phyloP scores from a whole-genome alignment of 108 stramenopile species.

The Nitzschia sp. region DNA sequence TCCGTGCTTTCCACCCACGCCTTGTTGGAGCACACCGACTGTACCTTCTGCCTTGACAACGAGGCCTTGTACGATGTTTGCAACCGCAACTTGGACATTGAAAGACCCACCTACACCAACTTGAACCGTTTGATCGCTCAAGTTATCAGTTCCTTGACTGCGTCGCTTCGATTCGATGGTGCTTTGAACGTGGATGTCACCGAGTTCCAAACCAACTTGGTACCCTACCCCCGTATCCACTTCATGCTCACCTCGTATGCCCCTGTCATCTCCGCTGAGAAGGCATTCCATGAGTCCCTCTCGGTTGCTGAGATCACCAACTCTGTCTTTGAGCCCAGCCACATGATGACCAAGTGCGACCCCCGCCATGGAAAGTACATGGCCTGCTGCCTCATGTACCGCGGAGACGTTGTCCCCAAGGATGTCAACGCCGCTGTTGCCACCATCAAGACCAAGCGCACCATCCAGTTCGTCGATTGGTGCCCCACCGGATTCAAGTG shows the following conservation, averaged over 20 bases:
- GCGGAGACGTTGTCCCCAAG: slow-evolving; percentile 95
- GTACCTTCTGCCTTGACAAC: slow-evolving; percentile 95
- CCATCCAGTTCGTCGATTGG: slow-evolving; percentile 96
- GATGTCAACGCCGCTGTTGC: slow-evolving; percentile 93
- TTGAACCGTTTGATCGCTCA: slow-evolving; percentile 94
- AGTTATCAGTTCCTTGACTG: slow-evolving; percentile 91
- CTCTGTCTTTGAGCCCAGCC: slow-evolving; percentile 91
- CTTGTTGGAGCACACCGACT: slow-evolving; percentile 94
- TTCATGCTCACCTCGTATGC: slow-evolving; percentile 95
- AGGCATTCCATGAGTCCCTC: slow-evolving; percentile 92
- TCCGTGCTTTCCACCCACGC: slow-evolving; percentile 94
- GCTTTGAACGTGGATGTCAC: slow-evolving; percentile 95
- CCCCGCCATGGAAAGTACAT: slow-evolving; percentile 99
- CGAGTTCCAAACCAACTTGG: slow-evolving; percentile 98
- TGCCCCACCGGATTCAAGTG: slow-evolving; percentile 99
- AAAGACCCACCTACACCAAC: slow-evolving; percentile 94
- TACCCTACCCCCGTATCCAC: slow-evolving; percentile 95
- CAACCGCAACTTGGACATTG: slow-evolving; percentile 92
- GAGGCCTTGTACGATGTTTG: slow-evolving; percentile 96
- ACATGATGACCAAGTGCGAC: slow-evolving; percentile 97
- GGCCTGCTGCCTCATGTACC: slow-evolving; percentile 98
- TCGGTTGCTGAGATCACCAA: slow-evolving; percentile 95
- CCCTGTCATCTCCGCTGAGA: slow-evolving; percentile 90
- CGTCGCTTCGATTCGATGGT: slow-evolving; percentile 95
- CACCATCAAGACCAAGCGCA: slow-evolving; percentile 95